Base-by-base conservation (phyloP, 768 basidiomycete species). In the Lactifluus echinatus region DNA sequence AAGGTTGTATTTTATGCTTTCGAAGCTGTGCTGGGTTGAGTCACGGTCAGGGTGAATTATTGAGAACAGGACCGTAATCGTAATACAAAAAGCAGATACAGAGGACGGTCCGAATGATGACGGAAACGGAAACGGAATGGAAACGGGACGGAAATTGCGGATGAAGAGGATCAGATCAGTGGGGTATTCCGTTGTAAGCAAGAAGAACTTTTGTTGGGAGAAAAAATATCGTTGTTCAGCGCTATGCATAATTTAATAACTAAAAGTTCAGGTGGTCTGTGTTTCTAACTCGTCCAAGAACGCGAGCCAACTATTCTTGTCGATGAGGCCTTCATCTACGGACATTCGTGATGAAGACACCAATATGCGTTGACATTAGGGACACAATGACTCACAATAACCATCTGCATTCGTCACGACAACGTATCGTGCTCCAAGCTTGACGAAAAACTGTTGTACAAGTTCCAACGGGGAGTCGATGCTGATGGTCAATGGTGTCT, bases 231-330 rank as follows among this genome's bases (percentile, higher is more conserved):
- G 14, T 8, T 7, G 15, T 10, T 4, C n/a, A 37, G 17, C 26
- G 52, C 10, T 37, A 6, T 37, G 11, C 5, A 3, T 17, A 7
- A 24, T n/a, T n/a, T n/a, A 14, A 4, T 21, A 1, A 26, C 1
- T 0, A 17, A 17, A 19, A 15, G 11, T n/a, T 60, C 50, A 60
- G 37, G 10, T 12, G 4, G 34, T 4, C 50, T 63, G 60, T 7
- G 81, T 82, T 59, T 89, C 86, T 56, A 94, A 71, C 64, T 85
- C 81, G 50, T 76, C 81, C 36, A 97, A 73, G 72, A 95, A 95
- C 7, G 80, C 85, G 26, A 98, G 79, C 93, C 93, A 99, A 0
- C 80, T 81, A 72, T 95, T 94, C 77, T 97, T 97, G 69, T 93
- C 87, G 54, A 99, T 88, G 10, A 94, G 77, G 8, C 96, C 96